Conservation (phyloP, 306 rosid species). For the Malus fusca region DNA sequence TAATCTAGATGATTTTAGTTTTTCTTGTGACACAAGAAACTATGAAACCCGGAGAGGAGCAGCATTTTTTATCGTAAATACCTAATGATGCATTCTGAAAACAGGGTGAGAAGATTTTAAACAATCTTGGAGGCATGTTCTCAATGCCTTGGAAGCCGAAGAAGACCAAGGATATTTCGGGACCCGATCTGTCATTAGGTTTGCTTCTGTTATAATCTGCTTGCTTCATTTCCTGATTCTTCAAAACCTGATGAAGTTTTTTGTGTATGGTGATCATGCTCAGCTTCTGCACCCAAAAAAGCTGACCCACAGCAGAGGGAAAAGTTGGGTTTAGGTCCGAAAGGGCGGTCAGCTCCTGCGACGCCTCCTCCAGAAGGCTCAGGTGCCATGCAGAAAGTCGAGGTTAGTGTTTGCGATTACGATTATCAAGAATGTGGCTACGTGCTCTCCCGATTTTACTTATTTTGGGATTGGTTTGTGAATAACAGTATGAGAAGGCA, state of each 20-base stretch:
- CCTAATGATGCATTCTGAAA: not conserved
- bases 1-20: not conserved
- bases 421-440: not conserved
- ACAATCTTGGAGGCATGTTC: slow-evolving; percentile 93
- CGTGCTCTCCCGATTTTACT: slow-evolving; percentile 9
- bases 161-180: slow-evolving; percentile 50
- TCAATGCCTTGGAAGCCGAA: slow-evolving; percentile 86
- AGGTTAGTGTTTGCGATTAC: slow-evolving; percentile 31
- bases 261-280: not conserved
- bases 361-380: slow-evolving; percentile 55
- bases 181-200: slow-evolving; percentile 81
- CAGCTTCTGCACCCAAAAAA: slow-evolving; percentile 21
- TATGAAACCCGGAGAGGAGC: not conserved
- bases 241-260: not conserved
- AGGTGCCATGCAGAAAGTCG: slow-evolving; percentile 54
- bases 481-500: slow-evolving; percentile 54
- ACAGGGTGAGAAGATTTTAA: slow-evolving; percentile 93
- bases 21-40: not conserved
- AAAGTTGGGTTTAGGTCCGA: slow-evolving; percentile 64
- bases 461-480: not conserved
- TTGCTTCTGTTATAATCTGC: slow-evolving; percentile 8
- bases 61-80: no score
- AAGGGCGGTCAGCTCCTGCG: slow-evolving; percentile 42
- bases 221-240: not conserved
- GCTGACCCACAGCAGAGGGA: slow-evolving; percentile 38